Conservation (phyloP, 257 asterid species). For the Buddleja alternifolia region DNA sequence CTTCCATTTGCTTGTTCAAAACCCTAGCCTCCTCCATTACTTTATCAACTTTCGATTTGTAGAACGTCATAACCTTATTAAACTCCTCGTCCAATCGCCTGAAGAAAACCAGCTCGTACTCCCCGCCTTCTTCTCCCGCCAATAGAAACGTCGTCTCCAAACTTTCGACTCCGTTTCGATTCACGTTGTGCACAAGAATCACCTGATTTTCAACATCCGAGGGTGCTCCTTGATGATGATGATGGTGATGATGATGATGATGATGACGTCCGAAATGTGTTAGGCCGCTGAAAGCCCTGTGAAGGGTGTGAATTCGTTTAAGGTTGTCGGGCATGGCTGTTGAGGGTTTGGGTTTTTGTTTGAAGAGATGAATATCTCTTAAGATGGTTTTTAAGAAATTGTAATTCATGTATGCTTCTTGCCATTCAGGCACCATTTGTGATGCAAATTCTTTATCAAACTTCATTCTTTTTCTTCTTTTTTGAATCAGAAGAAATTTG, state of each 20-base stretch:
- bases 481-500: too few species aligned
- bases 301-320: too few species aligned
- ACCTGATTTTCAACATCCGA: conserved; percentile 27
- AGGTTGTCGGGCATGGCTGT: not conserved
- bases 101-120: conserved; percentile 44
- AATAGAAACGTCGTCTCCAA: conserved; percentile 30
- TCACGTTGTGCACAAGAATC: conserved; percentile 22
- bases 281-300: too few species aligned
- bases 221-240: not conserved
- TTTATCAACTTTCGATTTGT: conserved; percentile 43
- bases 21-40: conserved; percentile 48
- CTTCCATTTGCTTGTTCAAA: conserved; percentile 57
- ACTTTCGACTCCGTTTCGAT: not conserved
- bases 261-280: not conserved
- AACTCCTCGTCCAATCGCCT: conserved; percentile 48
- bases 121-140: conserved; percentile 31
- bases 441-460: too few species aligned
- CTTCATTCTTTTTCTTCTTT: too few species aligned
- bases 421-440: too few species aligned
- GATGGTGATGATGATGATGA: too few species aligned
- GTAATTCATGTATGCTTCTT: too few species aligned
- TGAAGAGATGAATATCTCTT: too few species aligned
- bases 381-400: too few species aligned
- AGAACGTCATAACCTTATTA: conserved; percentile 47
- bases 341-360: not conserved